Percentiles rank a stretch among this genome's conserved stretches.
Conservation (phyloP, 2,329 filamentous ascomycete genomes). For the Parastagonospora avenae region DNA sequence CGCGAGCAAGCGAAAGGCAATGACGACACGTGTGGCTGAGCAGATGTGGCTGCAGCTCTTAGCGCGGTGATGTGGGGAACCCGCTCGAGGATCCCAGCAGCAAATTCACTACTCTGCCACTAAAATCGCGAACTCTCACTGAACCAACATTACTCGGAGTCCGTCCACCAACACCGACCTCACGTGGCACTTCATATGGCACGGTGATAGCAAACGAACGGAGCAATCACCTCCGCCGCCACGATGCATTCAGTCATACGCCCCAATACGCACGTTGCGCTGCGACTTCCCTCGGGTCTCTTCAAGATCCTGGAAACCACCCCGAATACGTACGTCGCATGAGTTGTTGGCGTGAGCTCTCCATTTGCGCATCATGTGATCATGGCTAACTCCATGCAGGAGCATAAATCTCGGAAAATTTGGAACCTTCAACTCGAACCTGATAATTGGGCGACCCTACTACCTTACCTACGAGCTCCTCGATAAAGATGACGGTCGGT, state of each 20-base stretch:
- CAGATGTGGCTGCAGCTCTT: background rate
- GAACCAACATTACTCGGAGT: background rate
- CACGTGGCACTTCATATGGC: conserved; percentile 13
- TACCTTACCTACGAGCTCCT: conserved; percentile 89
- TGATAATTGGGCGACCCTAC: conserved; percentile 88
- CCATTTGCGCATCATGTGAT: conserved; percentile 3
- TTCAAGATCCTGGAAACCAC: conserved; percentile 63
- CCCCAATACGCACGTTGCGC: conserved; percentile 58
- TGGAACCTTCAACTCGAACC: conserved; percentile 85
- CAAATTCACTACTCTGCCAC: background rate
- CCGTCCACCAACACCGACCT: background rate
- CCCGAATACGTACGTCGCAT: conserved; percentile 66
- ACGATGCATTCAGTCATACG: conserved; percentile 55
- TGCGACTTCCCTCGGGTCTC: conserved; percentile 64
- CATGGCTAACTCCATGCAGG: conserved; percentile 53
- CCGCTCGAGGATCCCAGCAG: background rate
- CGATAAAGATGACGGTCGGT: conserved; percentile 68
- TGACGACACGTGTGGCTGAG: conserved; percentile 13
- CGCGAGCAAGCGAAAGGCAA: conserved; percentile 11
- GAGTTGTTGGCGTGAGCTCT: conserved; percentile 39
- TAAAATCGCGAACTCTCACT: background rate
- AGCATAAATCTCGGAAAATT: conserved; percentile 91
- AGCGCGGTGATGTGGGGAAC: background rate
- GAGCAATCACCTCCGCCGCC: conserved; percentile 11
- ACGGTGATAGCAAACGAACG: conserved; percentile 3